Base-by-base conservation (phyloP, 768 basidiomycete species). In the Dioszegia hungarica region DNA sequence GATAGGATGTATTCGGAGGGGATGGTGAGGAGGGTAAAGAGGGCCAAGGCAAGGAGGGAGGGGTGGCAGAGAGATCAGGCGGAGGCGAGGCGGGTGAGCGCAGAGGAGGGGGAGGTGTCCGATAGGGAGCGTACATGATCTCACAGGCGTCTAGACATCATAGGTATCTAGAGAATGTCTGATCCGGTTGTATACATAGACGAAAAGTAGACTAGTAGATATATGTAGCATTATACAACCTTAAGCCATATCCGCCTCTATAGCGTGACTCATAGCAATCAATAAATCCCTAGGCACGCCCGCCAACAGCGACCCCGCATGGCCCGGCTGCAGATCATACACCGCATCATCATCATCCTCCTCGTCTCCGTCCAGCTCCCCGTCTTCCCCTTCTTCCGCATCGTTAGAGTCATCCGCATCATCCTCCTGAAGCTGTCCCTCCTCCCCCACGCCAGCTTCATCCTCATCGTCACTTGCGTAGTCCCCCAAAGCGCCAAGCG, bases 381-480 rank as follows among this genome's bases (percentile, higher is more conserved):
- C 53, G 8, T 44, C 54, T 17, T 58, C 46, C n/a, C 27, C 43
- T 22, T 53, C 25, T 22, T 22, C 44, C 50, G n/a, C n/a, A n/a
- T n/a, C n/a, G n/a, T n/a, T n/a, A n/a, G n/a, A n/a, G n/a, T n/a
- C n/a, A n/a, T 33, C 52, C 15, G 24, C 27, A 2, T 40, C 37
- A 8, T 52, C 46, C 6, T 25, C 50, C 5, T 44, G 43, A 15
- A 53, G 57, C 34, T 9, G 48, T 40, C 28, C 54, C 1, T 36
- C n/a, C 17, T 19, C 37, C 5, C 34, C 59, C 19, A 19, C 34
- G n/a, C 24, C 53, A 17, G 28, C 40, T 15, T 60, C 59, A 2
- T 57, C 60, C 9, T 56, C 49, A 8, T 41, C 37, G 28, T 68
- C 69, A 15, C 66, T 68, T 8, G n/a, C 67, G 39, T 72, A 72